Evolutionary conservation across 257 asterid species (phyloP), one percentile per base, ranked within the genome.

Genomic region (Penstemon eatonii): DNA sequence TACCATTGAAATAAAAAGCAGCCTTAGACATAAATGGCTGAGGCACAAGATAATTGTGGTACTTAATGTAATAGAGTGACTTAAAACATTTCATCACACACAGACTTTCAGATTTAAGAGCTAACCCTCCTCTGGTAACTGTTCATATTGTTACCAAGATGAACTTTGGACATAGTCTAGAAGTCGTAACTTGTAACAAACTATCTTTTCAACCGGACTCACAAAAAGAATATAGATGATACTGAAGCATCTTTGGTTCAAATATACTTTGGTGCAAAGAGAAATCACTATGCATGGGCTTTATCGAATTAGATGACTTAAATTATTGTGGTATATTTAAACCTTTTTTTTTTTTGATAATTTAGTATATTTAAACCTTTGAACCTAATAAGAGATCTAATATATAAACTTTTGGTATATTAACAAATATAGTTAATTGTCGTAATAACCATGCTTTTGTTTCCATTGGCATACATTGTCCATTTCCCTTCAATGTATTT

Each of bases 91-190:
- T 25, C 33, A 25, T 1, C 33, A 25, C 33, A 2, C 33, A 25
- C 2, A 25, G 33, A 25, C 33, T 25, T 25, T 25, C 33, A 25
- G 33, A 25, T 25, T 25, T 25, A 25, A 25, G 33, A 25, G 33
- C 33, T 25, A 25, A 25, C 2, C 33, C 33, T 25, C 33, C 2
- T 25, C 2, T 25, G 33, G 33, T 25, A 25, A 56, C 33, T 56
- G 46, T 46, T 57, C 41, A 68, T 68, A 45, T n/a, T 49, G 4
- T 5, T 25, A 8, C 33, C 38, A 47, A 52, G 75, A 1, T 44
- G 13, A 61, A 42, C 56, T 52, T 18, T 54, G 13, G 33, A n/a
- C 6, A 15, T 9, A 6, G 8, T 36, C 59, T 12, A 50, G n/a
- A 12, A 13, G 9, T 64, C 1, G 6, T 33, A 36, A 49, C 6